Percentiles rank a stretch among this genome's conserved stretches.
These are phyloP conservation scores for Emergomyces pasteurianus DNA, from an alignment of 2,329 filamentous ascomycete species.

Conservation along the genomic window DNA sequence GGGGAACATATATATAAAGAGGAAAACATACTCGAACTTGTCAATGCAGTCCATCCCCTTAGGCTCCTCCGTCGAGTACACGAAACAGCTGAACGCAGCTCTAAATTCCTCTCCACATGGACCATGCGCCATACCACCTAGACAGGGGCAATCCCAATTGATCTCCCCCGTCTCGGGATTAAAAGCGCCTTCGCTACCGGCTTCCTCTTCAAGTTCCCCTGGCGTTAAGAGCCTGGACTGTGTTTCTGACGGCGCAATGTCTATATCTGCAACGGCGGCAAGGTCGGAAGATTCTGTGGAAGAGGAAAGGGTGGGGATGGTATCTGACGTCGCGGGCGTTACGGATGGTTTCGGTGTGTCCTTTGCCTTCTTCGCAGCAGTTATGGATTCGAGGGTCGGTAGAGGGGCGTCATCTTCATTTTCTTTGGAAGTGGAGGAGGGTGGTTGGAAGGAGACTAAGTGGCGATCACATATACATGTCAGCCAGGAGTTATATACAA, in stretches of 20 bases:
- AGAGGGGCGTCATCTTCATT: constrained; percentile 37
- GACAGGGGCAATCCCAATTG: constrained; percentile 98
- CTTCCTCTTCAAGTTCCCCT: constrained; percentile 63
- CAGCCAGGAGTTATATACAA: too few species aligned
- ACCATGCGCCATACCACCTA: constrained; percentile 93
- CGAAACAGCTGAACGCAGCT: constrained; percentile 94
- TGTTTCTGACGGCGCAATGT: constrained; percentile 3
- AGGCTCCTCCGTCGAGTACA: constrained; percentile 86
- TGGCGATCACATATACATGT: neutral
- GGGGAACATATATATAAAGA: neutral
- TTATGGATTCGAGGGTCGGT: constrained; percentile 54
- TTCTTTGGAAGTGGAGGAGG: constrained; percentile 17
- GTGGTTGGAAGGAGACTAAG: constrained; percentile 23
- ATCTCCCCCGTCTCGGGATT: constrained; percentile 98
- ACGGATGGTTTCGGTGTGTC: constrained; percentile 5
- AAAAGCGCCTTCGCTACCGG: constrained; percentile 79
- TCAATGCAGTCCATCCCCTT: constrained; percentile 98
- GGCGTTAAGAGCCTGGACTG: constrained; percentile 19
- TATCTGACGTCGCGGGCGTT: neutral
- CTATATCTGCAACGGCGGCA: constrained; percentile 11
- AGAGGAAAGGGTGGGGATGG: constrained; percentile 5
- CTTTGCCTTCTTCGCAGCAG: constrained; percentile 39
- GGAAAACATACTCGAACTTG: constrained; percentile 83
- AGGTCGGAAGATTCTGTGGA: constrained; percentile 6
- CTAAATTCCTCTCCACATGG: constrained; percentile 95